Evolutionary conservation across 805 yeast genomes (phyloP).

Genomic region (Suhomyces xylopsoci): DNA sequence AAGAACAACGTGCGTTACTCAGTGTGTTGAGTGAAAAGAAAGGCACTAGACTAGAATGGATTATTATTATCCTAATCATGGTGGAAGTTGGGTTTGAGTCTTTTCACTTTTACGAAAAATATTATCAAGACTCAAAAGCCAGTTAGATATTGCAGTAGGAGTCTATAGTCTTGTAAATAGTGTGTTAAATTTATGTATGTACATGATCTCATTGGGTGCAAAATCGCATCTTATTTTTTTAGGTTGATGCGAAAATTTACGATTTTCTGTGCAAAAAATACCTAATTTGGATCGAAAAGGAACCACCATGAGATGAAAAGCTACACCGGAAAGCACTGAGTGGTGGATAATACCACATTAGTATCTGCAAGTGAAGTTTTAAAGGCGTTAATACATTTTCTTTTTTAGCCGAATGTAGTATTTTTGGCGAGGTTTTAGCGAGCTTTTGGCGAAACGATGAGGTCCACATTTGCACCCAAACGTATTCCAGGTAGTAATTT

Average conservation of each 20-base stretch:
- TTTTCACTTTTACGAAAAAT: conserved; percentile 66
- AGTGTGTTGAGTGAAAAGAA: conserved; percentile 74
- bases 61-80: conserved; percentile 76
- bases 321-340: not conserved
- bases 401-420: not conserved
- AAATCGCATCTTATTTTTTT: not conserved
- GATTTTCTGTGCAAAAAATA: not conserved
- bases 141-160: not conserved
- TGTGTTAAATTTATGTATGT: not conserved
- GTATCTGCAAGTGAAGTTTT: not conserved
- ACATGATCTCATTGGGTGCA: not conserved
- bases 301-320: not conserved
- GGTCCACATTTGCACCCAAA: not conserved
- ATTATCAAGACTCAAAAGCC: not conserved
- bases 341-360: not conserved
- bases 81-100: conserved; percentile 83
- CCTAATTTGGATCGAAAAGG: not conserved
- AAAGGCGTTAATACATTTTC: not conserved
- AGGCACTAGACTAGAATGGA: conserved; percentile 79
- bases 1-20: conserved; percentile 76
- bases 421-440: not conserved
- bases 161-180: not conserved
- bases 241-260: not conserved
- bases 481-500: not conserved
- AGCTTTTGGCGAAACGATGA: not conserved